phyloP scores from a whole-genome alignment of 2,329 filamentous ascomycete species.

The Nemania bipapillata region DNA sequence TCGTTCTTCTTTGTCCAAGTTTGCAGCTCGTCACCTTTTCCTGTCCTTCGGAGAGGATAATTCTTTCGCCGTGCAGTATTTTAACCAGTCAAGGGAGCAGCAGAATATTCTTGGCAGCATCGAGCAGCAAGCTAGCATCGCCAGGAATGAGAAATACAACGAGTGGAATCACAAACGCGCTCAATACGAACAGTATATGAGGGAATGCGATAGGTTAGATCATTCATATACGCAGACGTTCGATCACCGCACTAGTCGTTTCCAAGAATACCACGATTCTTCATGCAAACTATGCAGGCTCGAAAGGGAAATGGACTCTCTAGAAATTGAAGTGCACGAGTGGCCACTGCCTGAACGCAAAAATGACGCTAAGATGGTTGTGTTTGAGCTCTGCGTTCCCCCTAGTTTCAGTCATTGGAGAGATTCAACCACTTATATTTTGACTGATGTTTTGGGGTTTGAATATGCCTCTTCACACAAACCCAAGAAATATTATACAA shows the following conservation, averaged over 20 bases:
- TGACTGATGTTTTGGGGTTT: constrained; percentile 54
- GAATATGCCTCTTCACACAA: constrained; percentile 38
- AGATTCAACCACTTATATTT: constrained; percentile 58
- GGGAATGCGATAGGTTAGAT: neutral
- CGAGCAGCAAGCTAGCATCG: neutral
- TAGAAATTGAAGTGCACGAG: constrained; percentile 64
- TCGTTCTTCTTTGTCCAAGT: constrained; percentile 45
- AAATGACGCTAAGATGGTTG: constrained; percentile 54
- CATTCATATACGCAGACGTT: constrained; percentile 24
- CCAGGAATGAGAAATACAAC: constrained; percentile 46
- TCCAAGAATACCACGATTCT: neutral
- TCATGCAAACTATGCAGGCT: constrained; percentile 55
- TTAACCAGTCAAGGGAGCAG: constrained; percentile 56
- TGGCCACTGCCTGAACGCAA: constrained; percentile 62
- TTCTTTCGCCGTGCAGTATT: constrained; percentile 63
- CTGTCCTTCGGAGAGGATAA: constrained; percentile 47
- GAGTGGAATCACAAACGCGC: constrained; percentile 48
- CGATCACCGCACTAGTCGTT: neutral
- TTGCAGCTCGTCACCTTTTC: constrained; percentile 53
- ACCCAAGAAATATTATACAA: constrained; percentile 47
- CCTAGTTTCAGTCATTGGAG: constrained; percentile 59
- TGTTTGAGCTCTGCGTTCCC: constrained; percentile 65
- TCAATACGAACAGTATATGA: constrained; percentile 49
- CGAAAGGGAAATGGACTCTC: constrained; percentile 45
- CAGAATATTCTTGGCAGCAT: constrained; percentile 53